These are phyloP conservation scores for Pichia sp. DNA, from an alignment of 1,139 yeast genomes.

Conservation along the genomic window DNA sequence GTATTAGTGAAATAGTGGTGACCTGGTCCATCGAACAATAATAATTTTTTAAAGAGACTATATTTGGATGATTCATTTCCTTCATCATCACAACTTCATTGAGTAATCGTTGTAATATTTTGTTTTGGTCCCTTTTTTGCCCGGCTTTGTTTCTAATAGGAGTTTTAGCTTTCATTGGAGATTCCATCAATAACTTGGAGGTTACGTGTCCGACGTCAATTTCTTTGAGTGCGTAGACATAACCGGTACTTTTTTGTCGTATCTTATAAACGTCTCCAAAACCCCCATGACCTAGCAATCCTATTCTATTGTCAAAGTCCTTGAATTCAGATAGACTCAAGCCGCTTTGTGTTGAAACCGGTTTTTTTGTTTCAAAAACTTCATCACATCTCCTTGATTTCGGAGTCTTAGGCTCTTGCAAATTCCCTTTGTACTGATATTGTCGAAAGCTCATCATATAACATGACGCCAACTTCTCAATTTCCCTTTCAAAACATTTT, in stretches of 20 bases:
- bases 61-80: conserved; percentile 73
- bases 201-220: conserved; percentile 41
- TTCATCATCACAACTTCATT: conserved; percentile 85
- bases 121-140: background rate
- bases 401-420: too few species aligned
- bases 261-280: conserved; percentile 67
- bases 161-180: conserved; percentile 11
- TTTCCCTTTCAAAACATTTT: too few species aligned
- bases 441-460: too few species aligned
- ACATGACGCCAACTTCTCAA: too few species aligned
- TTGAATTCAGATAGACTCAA: background rate
- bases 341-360: too few species aligned
- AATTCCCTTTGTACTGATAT: too few species aligned
- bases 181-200: conserved; percentile 1
- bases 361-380: too few species aligned
- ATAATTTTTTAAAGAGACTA: conserved; percentile 42
- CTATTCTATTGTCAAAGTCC: background rate
- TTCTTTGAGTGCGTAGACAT: conserved; percentile 75
- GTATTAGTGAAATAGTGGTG: background rate
- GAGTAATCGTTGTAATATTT: conserved; percentile 30
- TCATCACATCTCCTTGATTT: too few species aligned
- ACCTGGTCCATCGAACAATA: conserved; percentile 27
- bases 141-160: background rate
- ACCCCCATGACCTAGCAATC: conserved; percentile 61
- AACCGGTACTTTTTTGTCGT: conserved; percentile 49